Base-by-base conservation (phyloP, 169 alveolate species). In the Cyclospora cayetanensis region DNA sequence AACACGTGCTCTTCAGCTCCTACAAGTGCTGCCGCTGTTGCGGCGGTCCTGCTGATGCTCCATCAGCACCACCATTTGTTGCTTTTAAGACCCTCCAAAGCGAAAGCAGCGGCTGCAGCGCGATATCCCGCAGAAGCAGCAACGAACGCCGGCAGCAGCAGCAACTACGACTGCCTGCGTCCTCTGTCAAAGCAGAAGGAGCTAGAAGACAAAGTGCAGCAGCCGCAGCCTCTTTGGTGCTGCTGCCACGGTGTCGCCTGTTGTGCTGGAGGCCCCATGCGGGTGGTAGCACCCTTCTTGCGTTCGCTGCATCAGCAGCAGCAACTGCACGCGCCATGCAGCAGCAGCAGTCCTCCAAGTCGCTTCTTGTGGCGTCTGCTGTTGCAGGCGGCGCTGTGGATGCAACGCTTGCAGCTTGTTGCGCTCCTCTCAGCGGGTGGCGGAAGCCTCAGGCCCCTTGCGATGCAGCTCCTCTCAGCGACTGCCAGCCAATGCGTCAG, bases 1-100 rank as follows among this genome's bases (percentile, higher is more conserved):
- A 50, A 34, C 25, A 20, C 46, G 39, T 68, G 46, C 11, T 25
- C 80, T 7, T 29, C 80, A 29, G 80, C 80, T 29, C 52, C 80
- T 4, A 27, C 80, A 34, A 68, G 80, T 68, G 80, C 80, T 68
- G 80, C 80, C 35, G 80, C 80, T 68, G 80, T 68, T 68, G 80
- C 80, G 29, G 80, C 80, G 15, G 80, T 39, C 0, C 20, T 68
- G 80, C 80, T 68, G 31, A 68, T 68, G 80, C 80, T 68, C 27
- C 80, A 68, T 7, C 11, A 15, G 55, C 55, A 46, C 55, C 55
- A 46, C 22, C 55, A 46, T 15, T 46, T 46, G 55, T 46, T 46
- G 80, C 80, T 68, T 42, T 50, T 34, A 29, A 42, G 11, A 22
- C 80, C 46, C 0, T 11, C 80, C 11, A 50, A 42, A 68, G 80